phyloP scores from a whole-genome alignment of 1,284 basidiomycete species.

The Boletus mariae region DNA sequence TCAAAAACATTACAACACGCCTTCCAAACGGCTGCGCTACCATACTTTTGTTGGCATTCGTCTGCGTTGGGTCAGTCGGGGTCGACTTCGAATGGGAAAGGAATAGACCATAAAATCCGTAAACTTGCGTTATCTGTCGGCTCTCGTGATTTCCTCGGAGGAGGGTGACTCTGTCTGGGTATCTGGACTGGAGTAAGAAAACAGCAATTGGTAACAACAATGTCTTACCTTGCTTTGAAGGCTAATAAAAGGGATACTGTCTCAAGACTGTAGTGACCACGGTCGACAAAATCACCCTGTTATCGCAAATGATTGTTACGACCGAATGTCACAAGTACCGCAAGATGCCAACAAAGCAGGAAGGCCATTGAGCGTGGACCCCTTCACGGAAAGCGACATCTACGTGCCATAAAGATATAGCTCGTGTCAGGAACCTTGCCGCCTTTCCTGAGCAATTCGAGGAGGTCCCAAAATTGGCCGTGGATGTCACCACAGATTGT shows the following conservation, averaged over 20 bases:
- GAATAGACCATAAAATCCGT: slow-evolving; percentile 87
- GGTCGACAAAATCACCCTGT: slow-evolving; percentile 96
- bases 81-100: background rate
- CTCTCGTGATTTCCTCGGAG: slow-evolving; percentile 95
- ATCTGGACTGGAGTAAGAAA: slow-evolving; percentile 45
- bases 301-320: background rate
- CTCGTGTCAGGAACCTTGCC: slow-evolving; percentile 87
- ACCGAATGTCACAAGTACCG: background rate
- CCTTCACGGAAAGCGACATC: slow-evolving; percentile 24
- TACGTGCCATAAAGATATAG: slow-evolving; percentile 97
- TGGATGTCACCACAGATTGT: slow-evolving; percentile 95
- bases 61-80: slow-evolving; percentile 45
- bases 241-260: slow-evolving; percentile 88
- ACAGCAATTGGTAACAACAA: background rate
- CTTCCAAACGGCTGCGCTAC: slow-evolving; percentile 92
- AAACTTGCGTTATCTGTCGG: slow-evolving; percentile 96
- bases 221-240: slow-evolving; percentile 79
- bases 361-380: slow-evolving; percentile 16
- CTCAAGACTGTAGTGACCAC: slow-evolving; percentile 96
- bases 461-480: slow-evolving; percentile 93
- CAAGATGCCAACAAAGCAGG: slow-evolving; percentile 17
- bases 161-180: slow-evolving; percentile 89
- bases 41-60: slow-evolving; percentile 96
- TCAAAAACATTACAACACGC: slow-evolving; percentile 95
- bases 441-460: slow-evolving; percentile 88